Percentiles rank a stretch among this genome's conserved stretches.
Evolutionary conservation across 2,329 filamentous ascomycete species (phyloP).

Genomic region (Trichoderma sp.): DNA sequence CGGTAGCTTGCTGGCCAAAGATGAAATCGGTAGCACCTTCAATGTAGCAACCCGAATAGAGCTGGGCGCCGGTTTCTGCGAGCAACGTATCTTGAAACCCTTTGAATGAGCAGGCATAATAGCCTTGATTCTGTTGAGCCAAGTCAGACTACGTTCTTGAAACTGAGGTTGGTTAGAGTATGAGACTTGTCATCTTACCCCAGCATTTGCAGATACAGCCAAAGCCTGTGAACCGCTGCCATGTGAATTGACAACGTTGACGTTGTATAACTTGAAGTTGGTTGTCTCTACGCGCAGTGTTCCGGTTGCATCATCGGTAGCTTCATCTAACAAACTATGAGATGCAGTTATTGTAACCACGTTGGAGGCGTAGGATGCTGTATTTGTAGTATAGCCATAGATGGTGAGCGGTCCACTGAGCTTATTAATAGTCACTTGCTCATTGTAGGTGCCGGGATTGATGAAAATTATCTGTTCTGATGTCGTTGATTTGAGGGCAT

Average conservation of each 20-base stretch:
- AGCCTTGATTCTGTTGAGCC: neutral
- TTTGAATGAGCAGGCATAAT: neutral
- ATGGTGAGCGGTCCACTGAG: neutral
- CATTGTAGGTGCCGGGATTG: neutral
- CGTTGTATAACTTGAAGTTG: neutral
- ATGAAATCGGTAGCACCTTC: neutral
- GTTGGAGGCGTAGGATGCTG: neutral
- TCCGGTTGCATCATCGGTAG: neutral
- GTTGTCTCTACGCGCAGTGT: neutral
- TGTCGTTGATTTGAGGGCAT: neutral
- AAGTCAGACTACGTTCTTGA: neutral
- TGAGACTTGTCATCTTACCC: neutral
- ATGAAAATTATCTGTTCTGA: neutral
- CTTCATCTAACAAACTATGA: neutral
- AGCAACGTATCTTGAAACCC: neutral
- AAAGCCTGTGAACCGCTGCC: neutral
- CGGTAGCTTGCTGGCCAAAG: neutral
- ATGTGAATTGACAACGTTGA: neutral
- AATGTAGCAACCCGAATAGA: neutral
- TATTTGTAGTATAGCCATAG: neutral
- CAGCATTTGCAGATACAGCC: neutral
- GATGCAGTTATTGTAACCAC: neutral
- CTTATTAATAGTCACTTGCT: neutral
- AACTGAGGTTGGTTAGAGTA: neutral
- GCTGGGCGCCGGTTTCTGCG: neutral